Conservation (phyloP, 169 alveolate genomes). For the Theileria parva region DNA sequence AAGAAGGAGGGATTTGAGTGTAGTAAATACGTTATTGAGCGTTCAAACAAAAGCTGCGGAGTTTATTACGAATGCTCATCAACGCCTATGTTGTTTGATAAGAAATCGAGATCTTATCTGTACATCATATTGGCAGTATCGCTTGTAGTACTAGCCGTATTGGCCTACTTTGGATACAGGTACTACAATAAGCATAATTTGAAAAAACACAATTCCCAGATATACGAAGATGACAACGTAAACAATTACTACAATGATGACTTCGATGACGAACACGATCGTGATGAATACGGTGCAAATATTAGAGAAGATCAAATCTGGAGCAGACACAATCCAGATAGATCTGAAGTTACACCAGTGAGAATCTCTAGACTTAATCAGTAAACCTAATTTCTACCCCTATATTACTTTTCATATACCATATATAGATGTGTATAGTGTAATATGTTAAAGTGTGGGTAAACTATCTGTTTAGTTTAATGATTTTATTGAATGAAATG, state of each 20-base stretch:
- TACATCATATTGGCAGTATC: background rate
- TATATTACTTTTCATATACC: background rate
- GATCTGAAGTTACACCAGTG: constrained; percentile 67
- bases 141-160: constrained; percentile 9
- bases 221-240: constrained; percentile 14
- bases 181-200: background rate
- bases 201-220: background rate
- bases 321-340: constrained; percentile 53
- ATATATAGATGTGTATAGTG: background rate
- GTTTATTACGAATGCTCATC: constrained; percentile 48
- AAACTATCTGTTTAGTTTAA: background rate
- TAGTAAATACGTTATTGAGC: constrained; percentile 35
- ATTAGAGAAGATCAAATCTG: constrained; percentile 40
- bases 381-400: background rate
- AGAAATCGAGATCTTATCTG: background rate
- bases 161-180: constrained; percentile 12
- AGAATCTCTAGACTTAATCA: constrained; percentile 29
- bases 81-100: constrained; percentile 6
- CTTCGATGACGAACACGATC: constrained; percentile 7
- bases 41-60: constrained; percentile 47
- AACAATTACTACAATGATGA: constrained; percentile 40
- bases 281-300: background rate
- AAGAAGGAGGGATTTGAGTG: constrained; percentile 40
- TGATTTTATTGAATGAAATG: constrained; percentile 27
- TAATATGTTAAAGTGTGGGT: background rate